Evolutionary conservation across 148 eudicot species (phyloP).

Genomic region (Heliamphora exappendiculata): DNA sequence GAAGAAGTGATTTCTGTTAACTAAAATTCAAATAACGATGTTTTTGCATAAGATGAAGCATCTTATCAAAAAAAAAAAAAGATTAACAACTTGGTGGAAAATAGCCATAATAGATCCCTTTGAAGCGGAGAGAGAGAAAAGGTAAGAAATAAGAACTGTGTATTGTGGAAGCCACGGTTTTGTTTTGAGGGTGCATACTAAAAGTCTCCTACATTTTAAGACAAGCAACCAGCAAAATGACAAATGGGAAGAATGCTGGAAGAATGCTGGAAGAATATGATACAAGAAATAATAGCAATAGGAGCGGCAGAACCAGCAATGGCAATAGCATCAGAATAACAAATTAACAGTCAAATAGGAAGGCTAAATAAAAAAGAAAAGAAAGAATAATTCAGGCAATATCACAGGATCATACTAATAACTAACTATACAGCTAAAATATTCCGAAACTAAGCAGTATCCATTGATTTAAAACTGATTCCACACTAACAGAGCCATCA

Average conservation of each 20-base stretch:
- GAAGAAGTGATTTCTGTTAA: neutral
- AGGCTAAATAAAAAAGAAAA: neutral
- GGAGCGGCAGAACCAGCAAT: neutral
- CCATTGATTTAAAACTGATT: neutral
- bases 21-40: neutral
- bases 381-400: neutral
- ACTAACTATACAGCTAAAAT: neutral
- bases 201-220: neutral
- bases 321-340: neutral
- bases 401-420: neutral
- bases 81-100: neutral
- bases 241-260: neutral
- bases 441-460: neutral
- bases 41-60: neutral
- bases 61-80: neutral
- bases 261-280: neutral
- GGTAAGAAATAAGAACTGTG: neutral
- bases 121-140: neutral
- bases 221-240: neutral
- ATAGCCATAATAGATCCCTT: neutral
- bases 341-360: neutral
- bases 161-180: constrained; percentile 1
- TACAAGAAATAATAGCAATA: neutral
- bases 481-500: neutral
- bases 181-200: neutral